Base-by-base conservation (phyloP, 768 basidiomycete species). In the Termitomyces sp. region DNA sequence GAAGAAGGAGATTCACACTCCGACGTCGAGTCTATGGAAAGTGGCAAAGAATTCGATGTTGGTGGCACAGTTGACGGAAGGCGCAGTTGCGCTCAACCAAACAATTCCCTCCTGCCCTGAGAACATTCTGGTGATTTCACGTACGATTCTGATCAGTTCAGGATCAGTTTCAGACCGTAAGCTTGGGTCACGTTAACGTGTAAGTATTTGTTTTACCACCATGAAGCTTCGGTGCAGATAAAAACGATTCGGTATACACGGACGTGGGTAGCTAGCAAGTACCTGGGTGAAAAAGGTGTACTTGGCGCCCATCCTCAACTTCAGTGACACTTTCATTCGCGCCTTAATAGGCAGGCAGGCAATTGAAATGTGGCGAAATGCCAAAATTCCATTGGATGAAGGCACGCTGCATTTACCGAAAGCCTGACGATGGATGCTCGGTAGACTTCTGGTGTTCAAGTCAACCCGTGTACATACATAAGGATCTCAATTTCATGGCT, bases 1-100 rank as follows among this genome's bases (percentile, higher is more conserved):
- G 72, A 70, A 71, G 65, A 62, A 57, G 57, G 56, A 52, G 62
- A 71, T 77, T 77, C 70, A 66, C 50, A 77, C 76, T 76, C 76
- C 76, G 76, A 75, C 72, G 27, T 23, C 50, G 42, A 43, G 52
- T 50, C 42, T 47, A 56, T 50, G 48, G 43, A 54, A 56, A 56
- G 54, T 56, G 29, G 43, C 35, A 51, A 56, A n/a, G n/a, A n/a
- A 52, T 57, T 36, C 27, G 16, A 48, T 50, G 41, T 48, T 56
- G 42, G 54, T 52, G 54, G 54, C 57, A 58, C 52, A 54, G 44
- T 33, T 56, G 56, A 60, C 56, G 38, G 56, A 56, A 59, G 56
- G 56, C 59, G 41, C 53, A 56, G 49, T 47, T 53, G 6, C 39
- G 6, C 40, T 42, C 36, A 51, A 31, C 55, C 50, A 50, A 60